Evolutionary conservation across 1,139 yeast genomes (phyloP), one percentile per base, ranked within the genome.

Genomic region (Arxiozyma slooffiae): DNA sequence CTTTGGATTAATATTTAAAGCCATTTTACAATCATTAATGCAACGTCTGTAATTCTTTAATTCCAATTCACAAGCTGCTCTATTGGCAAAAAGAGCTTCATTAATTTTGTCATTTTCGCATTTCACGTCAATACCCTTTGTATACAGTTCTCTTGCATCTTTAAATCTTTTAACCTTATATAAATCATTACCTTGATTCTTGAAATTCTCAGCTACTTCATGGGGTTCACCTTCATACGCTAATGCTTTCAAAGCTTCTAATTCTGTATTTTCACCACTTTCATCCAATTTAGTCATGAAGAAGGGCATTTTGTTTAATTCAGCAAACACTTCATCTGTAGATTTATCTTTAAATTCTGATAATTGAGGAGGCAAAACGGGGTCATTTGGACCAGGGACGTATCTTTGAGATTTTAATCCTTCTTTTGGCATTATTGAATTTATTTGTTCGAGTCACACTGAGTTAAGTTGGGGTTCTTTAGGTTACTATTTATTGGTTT

Each of bases 201-300:
- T 89, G 72, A 90, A 92, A 62, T 89, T 89, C 34, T 79, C 76
- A 2, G 97, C 97, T 46, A 90, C 73, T 62, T 92, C 98, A 60
- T 85, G 81, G 0, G 97, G 97, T 55, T 88, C 96, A 38, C 98
- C 98, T 48, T 92, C 98, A 63, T 87, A 90, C 0, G 95, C 97
- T 61, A 94, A 73, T 14, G 96, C 92, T 63, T 82, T 83, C 55
- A 92, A 75, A 0, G 98, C 98, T 63, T 92, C 97, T 22, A 94
- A 70, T 49, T 80, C 82, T 6, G 75, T 64, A 61, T 87, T 88
- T 45, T 81, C 85, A 38, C 90, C 94, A 7, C 81, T 77, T 41
- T 81, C 86, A 60, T 85, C 95, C 30, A 89, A 69, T 60, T 85
- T 78, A 8, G 92, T 89, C 98, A 92, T 94, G 73, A 92, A 94